Conservation (phyloP, 306 rosid genomes). For the Prunus dulcis region DNA sequence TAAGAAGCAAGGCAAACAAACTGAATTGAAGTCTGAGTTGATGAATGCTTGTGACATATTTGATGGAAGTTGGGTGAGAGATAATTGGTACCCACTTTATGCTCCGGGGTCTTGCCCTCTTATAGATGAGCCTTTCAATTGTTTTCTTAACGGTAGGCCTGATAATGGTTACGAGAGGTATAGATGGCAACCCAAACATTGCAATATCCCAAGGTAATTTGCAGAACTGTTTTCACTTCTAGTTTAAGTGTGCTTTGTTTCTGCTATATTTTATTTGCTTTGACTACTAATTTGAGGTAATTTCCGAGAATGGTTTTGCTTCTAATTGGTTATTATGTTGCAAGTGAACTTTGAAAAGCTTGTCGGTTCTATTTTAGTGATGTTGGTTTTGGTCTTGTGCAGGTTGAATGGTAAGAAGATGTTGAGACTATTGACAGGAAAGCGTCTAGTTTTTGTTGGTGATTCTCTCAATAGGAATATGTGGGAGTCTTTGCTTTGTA, state of each 20-base stretch:
- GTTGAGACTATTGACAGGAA: conserved; percentile 20
- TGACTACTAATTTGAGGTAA: conserved; percentile 4
- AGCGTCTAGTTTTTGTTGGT: conserved; percentile 24
- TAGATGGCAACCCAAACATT: conserved; percentile 26
- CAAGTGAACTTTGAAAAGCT: not conserved
- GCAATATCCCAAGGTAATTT: conserved; percentile 24
- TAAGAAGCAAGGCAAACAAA: not conserved
- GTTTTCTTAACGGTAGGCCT: conserved; percentile 20
- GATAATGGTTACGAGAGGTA: conserved; percentile 22
- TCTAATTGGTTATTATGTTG: not conserved
- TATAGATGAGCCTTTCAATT: conserved; percentile 25
- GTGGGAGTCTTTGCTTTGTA: conserved; percentile 32
- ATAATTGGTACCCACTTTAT: conserved; percentile 19
- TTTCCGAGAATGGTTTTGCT: not conserved
- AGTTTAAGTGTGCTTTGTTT: not conserved
- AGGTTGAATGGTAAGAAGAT: conserved; percentile 19
- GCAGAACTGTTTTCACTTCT: not conserved
- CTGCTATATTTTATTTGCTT: not conserved
- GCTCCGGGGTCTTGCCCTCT: conserved; percentile 21
- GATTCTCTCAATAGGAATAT: conserved; percentile 31
- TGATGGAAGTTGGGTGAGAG: conserved; percentile 26
- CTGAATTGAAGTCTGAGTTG: not conserved
- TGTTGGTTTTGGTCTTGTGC: not conserved
- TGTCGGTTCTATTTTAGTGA: conserved; percentile 4
- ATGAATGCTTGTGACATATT: conserved; percentile 16